Conservation (phyloP, 148 eudicot genomes). For the Amaranthus cruentus region DNA sequence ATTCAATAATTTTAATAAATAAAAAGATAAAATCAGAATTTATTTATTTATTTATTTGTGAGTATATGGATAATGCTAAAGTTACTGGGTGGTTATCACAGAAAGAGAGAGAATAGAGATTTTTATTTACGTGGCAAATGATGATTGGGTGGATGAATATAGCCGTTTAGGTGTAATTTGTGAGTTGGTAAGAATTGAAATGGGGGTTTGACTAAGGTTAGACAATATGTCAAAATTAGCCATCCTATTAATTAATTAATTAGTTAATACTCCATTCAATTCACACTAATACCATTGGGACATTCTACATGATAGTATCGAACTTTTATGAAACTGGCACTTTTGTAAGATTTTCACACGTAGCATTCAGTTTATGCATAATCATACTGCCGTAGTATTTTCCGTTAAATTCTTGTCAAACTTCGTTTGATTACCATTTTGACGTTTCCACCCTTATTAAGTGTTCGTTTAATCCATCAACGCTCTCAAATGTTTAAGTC, state of each 20-base stretch:
- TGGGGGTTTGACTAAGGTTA: not conserved
- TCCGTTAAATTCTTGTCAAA: too few relatives aligned
- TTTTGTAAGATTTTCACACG: too few relatives aligned
- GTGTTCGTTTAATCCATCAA: too few relatives aligned
- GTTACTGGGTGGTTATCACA: not conserved
- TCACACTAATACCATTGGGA: too few relatives aligned
- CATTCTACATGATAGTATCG: too few relatives aligned
- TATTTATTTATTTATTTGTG: not conserved
- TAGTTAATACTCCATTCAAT: too few relatives aligned
- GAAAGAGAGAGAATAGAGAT: not conserved
- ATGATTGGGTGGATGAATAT: not conserved
- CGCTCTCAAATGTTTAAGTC: too few relatives aligned
- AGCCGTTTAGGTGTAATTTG: not conserved
- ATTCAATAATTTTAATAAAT: not conserved
- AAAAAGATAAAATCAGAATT: not conserved
- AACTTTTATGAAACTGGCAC: too few relatives aligned
- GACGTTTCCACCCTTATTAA: too few relatives aligned
- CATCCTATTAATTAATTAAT: not conserved
- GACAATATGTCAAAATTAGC: not conserved
- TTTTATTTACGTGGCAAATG: not conserved
- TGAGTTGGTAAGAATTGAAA: not conserved
- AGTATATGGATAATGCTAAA: not conserved
- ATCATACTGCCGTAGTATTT: too few relatives aligned
- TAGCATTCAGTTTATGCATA: too few relatives aligned
- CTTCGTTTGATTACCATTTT: too few relatives aligned